These are phyloP conservation scores for Microcera coccophila DNA, from an alignment of 2,329 filamentous ascomycete species.

Conservation along the genomic window DNA sequence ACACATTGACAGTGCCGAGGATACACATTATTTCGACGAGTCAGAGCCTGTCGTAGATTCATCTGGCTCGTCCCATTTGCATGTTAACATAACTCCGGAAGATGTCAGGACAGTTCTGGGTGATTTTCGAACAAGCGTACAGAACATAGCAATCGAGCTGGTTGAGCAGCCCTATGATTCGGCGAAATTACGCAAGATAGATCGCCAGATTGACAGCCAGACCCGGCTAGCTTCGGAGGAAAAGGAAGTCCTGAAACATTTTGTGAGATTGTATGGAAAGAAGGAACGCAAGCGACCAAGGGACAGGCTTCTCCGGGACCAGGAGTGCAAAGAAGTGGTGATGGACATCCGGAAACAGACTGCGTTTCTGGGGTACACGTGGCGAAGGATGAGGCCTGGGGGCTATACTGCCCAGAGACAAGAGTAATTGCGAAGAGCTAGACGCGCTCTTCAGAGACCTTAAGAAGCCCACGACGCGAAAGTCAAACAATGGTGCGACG, in stretches of 20 bases:
- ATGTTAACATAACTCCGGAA: constrained; percentile 26
- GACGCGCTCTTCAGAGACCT: too few species aligned
- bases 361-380: constrained; percentile 88
- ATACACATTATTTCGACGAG: constrained; percentile 88
- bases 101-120: constrained; percentile 34
- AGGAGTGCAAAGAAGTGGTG: constrained; percentile 59
- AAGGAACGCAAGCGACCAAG: constrained; percentile 74
- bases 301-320: constrained; percentile 81
- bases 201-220: constrained; percentile 44
- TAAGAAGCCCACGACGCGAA: neutral
- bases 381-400: constrained; percentile 51
- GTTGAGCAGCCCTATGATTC: constrained; percentile 48
- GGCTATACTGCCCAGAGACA: constrained; percentile 22
- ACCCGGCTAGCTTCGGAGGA: constrained; percentile 33
- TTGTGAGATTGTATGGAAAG: constrained; percentile 49
- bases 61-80: constrained; percentile 46
- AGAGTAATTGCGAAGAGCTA: neutral
- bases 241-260: constrained; percentile 45
- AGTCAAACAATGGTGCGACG: neutral
- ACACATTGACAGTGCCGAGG: constrained; percentile 61
- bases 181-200: constrained; percentile 45
- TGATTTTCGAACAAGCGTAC: constrained; percentile 39
- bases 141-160: constrained; percentile 43
- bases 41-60: constrained; percentile 67
- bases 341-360: constrained; percentile 75